Conservation (phyloP, 1,139 yeast genomes). For the Geotrichum carabidarum region DNA sequence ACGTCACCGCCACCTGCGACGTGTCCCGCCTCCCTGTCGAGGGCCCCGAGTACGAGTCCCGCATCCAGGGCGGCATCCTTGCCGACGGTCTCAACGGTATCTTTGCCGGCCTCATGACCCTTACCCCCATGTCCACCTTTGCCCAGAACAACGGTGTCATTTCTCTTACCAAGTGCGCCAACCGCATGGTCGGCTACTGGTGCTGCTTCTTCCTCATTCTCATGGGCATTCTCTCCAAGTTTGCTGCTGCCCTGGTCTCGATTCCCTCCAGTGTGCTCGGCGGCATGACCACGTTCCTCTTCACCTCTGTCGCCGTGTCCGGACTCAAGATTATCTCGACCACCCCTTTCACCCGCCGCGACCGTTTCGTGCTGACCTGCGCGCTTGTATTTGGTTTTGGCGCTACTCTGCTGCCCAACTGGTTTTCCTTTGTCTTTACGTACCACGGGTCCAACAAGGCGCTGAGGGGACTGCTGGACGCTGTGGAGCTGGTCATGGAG, state of each 20-base stretch:
- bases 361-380: slow-evolving; percentile 75
- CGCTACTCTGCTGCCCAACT: slow-evolving; percentile 63
- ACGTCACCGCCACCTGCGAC: slow-evolving; percentile 86
- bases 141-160: slow-evolving; percentile 95
- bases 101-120: slow-evolving; percentile 57
- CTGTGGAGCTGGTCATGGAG: slow-evolving; percentile 76
- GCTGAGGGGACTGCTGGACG: slow-evolving; percentile 67
- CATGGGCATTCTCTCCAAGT: slow-evolving; percentile 84
- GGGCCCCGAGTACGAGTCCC: slow-evolving; percentile 71
- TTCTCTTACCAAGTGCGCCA: slow-evolving; percentile 84
- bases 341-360: slow-evolving; percentile 77
- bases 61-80: slow-evolving; percentile 87
- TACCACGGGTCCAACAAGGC: slow-evolving; percentile 62
- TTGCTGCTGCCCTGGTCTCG: slow-evolving; percentile 82
- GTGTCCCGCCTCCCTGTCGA: slow-evolving; percentile 79
- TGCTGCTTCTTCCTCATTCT: slow-evolving; percentile 74
- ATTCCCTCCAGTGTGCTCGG: slow-evolving; percentile 84
- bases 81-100: slow-evolving; percentile 73
- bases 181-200: slow-evolving; percentile 81
- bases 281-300: slow-evolving; percentile 87
- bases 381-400: slow-evolving; percentile 75
- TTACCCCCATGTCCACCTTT: slow-evolving; percentile 84
- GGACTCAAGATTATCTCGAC: slow-evolving; percentile 77
- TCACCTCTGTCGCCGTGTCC: slow-evolving; percentile 83
- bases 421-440: slow-evolving; percentile 74